Percentiles rank a stretch among this genome's conserved stretches.
Conservation (phyloP, 2,329 filamentous ascomycete species). For the Coniochaeta pulveracea region DNA sequence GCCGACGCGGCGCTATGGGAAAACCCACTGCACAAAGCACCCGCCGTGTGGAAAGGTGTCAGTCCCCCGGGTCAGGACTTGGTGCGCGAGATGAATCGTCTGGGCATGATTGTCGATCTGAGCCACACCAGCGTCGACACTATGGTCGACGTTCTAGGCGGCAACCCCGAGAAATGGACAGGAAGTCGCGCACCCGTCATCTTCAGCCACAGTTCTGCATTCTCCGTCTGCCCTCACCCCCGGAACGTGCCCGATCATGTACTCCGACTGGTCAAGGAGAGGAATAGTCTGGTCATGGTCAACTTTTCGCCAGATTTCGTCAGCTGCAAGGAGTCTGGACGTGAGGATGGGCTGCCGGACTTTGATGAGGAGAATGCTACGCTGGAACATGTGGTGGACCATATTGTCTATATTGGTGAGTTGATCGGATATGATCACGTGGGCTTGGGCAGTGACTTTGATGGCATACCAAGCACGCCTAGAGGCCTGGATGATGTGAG, state of each 20-base stretch:
- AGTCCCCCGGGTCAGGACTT: constrained; percentile 57
- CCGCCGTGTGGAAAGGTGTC: constrained; percentile 59
- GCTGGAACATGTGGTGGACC: constrained; percentile 64
- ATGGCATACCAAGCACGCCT: constrained; percentile 60
- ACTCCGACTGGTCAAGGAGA: constrained; percentile 61
- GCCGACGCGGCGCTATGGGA: constrained; percentile 70
- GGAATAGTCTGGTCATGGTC: constrained; percentile 75
- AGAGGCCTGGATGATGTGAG: constrained; percentile 73
- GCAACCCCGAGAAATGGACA: constrained; percentile 43
- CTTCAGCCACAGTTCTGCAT: constrained; percentile 79
- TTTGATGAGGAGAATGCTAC: constrained; percentile 59
- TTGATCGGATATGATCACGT: constrained; percentile 81
- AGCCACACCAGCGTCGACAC: constrained; percentile 68
- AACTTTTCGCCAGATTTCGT: constrained; percentile 81
- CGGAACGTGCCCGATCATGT: constrained; percentile 84
- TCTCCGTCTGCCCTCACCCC: constrained; percentile 73
- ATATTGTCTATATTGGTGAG: constrained; percentile 73
- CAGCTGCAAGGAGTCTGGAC: constrained; percentile 52
- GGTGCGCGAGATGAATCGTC: constrained; percentile 81
- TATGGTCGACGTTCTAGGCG: constrained; percentile 69
- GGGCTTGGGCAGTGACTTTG: constrained; percentile 82
- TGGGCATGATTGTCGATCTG: constrained; percentile 91
- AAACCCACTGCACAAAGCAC: constrained; percentile 33
- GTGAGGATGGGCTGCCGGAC: constrained; percentile 54
- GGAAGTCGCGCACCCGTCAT: constrained; percentile 75